phyloP scores from a whole-genome alignment of 1,284 basidiomycete genomes.

The Rhodotorula glutinis region DNA sequence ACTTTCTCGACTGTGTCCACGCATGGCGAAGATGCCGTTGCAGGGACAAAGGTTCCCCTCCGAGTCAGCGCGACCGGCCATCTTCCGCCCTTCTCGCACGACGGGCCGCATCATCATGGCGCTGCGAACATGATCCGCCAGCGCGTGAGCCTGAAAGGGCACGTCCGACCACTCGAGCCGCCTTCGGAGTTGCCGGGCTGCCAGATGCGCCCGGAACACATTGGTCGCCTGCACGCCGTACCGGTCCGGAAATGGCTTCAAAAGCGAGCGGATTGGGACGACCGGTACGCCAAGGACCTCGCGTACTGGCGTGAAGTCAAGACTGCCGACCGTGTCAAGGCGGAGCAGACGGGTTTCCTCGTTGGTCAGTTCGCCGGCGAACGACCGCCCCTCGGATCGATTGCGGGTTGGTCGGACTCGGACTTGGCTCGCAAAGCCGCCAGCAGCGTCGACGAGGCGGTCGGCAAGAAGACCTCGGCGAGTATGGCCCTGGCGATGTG shows the following conservation, averaged over 20 bases:
- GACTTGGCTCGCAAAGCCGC: constrained; percentile 46
- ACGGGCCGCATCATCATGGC: not conserved
- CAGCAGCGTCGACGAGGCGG: constrained; percentile 33
- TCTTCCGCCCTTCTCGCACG: constrained; percentile 10
- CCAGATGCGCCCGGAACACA: constrained; percentile 59
- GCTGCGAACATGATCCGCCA: constrained; percentile 69
- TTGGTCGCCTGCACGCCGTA: constrained; percentile 56
- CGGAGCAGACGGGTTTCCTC: constrained; percentile 17
- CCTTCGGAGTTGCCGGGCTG: constrained; percentile 64
- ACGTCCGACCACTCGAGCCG: constrained; percentile 73
- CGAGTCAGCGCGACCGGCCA: constrained; percentile 20
- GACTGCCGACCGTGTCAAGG: constrained; percentile 9
- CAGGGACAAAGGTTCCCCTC: not conserved
- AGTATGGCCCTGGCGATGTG: constrained; percentile 29
- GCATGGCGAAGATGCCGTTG: too few species aligned
- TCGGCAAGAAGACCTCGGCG: constrained; percentile 24
- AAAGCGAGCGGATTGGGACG: constrained; percentile 56
- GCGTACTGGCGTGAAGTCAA: constrained; percentile 45
- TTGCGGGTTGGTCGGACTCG: constrained; percentile 46
- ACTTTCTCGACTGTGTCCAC: not conserved
- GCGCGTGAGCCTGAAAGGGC: constrained; percentile 73
- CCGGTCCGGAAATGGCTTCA: constrained; percentile 59
- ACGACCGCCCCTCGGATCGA: constrained; percentile 64
- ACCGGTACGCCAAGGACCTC: constrained; percentile 54
- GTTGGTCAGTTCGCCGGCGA: constrained; percentile 62